phyloP scores from a whole-genome alignment of 768 basidiomycete genomes.

The Punctularia strigosozonata region DNA sequence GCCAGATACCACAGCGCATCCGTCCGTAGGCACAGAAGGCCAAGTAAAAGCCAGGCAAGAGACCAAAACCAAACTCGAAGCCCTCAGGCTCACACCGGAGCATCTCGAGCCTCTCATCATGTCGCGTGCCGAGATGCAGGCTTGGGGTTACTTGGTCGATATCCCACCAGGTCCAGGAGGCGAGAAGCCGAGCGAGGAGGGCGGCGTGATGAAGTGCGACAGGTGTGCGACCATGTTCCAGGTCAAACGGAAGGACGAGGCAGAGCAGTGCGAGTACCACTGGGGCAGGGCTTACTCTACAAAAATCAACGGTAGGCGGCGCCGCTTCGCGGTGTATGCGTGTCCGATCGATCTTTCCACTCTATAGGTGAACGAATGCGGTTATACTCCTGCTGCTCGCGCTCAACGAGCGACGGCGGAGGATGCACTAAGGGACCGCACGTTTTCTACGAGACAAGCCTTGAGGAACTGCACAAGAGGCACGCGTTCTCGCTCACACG shows the following conservation, averaged over 20 bases:
- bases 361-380: slow-evolving; percentile 53
- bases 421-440: slow-evolving; percentile 78
- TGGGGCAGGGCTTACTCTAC: slow-evolving; percentile 64
- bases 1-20: slow-evolving; percentile 48
- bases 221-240: slow-evolving; percentile 63
- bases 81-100: slow-evolving; percentile 39
- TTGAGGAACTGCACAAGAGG: slow-evolving; percentile 56
- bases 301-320: slow-evolving; percentile 49
- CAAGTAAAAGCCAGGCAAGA: slow-evolving; percentile 47
- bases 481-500: slow-evolving; percentile 55
- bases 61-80: slow-evolving; percentile 37
- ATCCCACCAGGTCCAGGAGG: slow-evolving; percentile 62
- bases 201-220: slow-evolving; percentile 61
- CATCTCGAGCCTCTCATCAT: slow-evolving; percentile 51
- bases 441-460: slow-evolving; percentile 76
- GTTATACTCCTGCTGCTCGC: slow-evolving; percentile 73
- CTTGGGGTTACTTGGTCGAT: slow-evolving; percentile 61
- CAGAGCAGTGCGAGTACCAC: slow-evolving; percentile 66
- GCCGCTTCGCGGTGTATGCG: not conserved
- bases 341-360: not conserved
- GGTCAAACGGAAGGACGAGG: slow-evolving; percentile 47
- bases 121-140: slow-evolving; percentile 39
- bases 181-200: slow-evolving; percentile 44
- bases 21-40: slow-evolving; percentile 68
- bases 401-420: slow-evolving; percentile 38